Percentiles rank a stretch among this genome's conserved stretches.
Conservation (phyloP, 768 basidiomycete species). For the Panaeolus cyanescens region DNA sequence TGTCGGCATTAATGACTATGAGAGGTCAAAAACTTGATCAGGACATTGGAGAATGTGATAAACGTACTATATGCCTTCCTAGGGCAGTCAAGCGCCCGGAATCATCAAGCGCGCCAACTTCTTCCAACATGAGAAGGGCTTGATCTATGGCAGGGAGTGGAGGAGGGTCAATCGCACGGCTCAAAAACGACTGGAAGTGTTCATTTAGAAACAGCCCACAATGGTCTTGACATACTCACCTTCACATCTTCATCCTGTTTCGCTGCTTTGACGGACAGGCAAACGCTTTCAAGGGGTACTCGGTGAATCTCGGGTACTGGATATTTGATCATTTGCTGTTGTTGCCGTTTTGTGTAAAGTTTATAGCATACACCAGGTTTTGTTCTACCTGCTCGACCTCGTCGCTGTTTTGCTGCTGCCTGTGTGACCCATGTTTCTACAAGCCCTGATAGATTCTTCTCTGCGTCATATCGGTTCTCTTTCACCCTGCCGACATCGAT, state of each 20-base stretch:
- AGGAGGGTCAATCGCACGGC: conserved; percentile 84
- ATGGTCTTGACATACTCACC: conserved; percentile 37
- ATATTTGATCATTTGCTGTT: conserved; percentile 67
- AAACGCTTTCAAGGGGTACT: conserved; percentile 82
- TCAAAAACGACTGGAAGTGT: conserved; percentile 56
- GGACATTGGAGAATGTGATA: background rate
- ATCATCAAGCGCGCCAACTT: conserved; percentile 76
- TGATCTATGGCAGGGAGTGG: conserved; percentile 71
- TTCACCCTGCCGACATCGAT: conserved; percentile 87
- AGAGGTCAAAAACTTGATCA: conserved; percentile 4
- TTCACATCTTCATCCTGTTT: conserved; percentile 78
- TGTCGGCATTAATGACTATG: conserved; percentile 79
- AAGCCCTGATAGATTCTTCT: conserved; percentile 72
- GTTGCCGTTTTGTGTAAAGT: conserved; percentile 76
- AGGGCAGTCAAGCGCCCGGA: conserved; percentile 74
- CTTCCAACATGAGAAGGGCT: conserved; percentile 71
- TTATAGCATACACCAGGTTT: conserved; percentile 85
- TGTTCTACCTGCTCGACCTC: conserved; percentile 90
- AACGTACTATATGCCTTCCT: conserved; percentile 72
- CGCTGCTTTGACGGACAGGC: conserved; percentile 80
- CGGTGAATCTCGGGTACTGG: conserved; percentile 88
- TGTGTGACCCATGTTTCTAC: conserved; percentile 77
- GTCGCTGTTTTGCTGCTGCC: conserved; percentile 80
- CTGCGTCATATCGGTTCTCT: conserved; percentile 74
- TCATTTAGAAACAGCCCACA: background rate